A percentile compares a stretch with the other conserved stretches of the same genome.
Evolutionary conservation across 2,329 filamentous ascomycete genomes (phyloP).

Genomic region (Exophiala dermatitidis): DNA sequence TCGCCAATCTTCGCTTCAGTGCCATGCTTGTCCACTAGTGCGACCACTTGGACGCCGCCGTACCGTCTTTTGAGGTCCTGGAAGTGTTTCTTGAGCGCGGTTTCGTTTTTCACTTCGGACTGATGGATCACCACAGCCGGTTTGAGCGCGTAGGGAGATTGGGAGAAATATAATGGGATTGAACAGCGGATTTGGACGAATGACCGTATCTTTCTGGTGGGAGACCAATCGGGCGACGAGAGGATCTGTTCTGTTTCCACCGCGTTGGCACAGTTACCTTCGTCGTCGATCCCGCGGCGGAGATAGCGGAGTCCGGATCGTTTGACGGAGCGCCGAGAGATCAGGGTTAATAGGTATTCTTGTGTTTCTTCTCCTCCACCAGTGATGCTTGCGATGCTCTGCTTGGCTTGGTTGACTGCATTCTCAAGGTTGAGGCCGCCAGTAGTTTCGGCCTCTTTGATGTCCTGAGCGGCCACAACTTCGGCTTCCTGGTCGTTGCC

Average conservation of each 20-base stretch:
- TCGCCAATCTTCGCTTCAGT: conserved; percentile 73
- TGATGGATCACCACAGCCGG: conserved; percentile 77
- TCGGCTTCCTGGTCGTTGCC: conserved; percentile 25
- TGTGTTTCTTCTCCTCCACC: conserved; percentile 29
- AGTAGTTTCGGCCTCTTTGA: conserved; percentile 35
- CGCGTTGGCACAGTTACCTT: conserved; percentile 78
- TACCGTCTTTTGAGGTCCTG: conserved; percentile 61
- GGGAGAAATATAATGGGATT: conserved; percentile 90
- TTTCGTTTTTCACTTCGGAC: conserved; percentile 68
- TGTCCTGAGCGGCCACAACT: conserved; percentile 27
- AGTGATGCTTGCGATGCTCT: conserved; percentile 25
- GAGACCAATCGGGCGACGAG: conserved; percentile 60
- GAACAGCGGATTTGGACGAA: conserved; percentile 85
- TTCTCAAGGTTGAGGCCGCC: conserved; percentile 8
- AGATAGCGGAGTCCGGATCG: conserved; percentile 85
- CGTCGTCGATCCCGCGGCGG: conserved; percentile 81
- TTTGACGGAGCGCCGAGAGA: conserved; percentile 82
- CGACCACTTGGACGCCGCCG: conserved; percentile 68
- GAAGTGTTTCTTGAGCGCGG: conserved; percentile 75
- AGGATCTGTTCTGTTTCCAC: conserved; percentile 96
- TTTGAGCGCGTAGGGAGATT: conserved; percentile 88
- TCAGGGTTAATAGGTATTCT: conserved; percentile 71
- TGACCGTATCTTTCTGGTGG: conserved; percentile 60
- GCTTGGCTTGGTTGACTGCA: conserved; percentile 14
- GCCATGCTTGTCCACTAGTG: conserved; percentile 81